Base-by-base conservation (phyloP, 2,329 filamentous ascomycete genomes). In the Trichoderma harzianum region DNA sequence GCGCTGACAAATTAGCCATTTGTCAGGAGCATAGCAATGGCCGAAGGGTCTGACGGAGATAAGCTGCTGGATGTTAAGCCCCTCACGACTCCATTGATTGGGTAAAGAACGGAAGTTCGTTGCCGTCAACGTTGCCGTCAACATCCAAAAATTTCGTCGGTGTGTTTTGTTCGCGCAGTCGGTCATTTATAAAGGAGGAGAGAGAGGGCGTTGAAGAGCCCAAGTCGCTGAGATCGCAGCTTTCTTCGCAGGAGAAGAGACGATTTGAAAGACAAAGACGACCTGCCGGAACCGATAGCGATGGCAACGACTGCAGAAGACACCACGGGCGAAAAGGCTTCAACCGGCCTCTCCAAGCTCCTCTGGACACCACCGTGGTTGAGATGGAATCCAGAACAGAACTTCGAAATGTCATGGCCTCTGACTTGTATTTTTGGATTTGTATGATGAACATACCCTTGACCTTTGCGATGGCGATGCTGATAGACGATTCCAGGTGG, bases 401-500 rank as follows among this genome's bases (percentile, higher is more conserved):
- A 67, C 11, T 72, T 43, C 21, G 64, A 72, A 58, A 57, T 72
- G 58, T 47, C 60, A 30, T 72, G 70, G 70, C n/a, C 55, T 21
- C 36, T 72, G 18, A 58, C 47, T 28, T 62, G 43, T 16, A 5
- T 69, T 5, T 72, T 72, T 51, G 70, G 57, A 34, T 64, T 69
- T 57, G 70, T 71, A 66, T 16, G 69, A 66, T 26, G 7, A 1
- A 14, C 28, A 24, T 24, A 18, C 18, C 21, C 60, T 58, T 10
- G 34, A 63, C 16, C 16, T 14, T 28, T 14, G 5, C 11, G 7
- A 32, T 47, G 28, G 34, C 24, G 66, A 58, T 60, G 69, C 61
- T 71, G 34, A 71, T 47, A 10, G 28, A 55, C n/a, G 10, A 18
- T 21, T 47, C 39, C 18, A 71, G 69, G 55, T 72, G 18, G 82